phyloP scores from a whole-genome alignment of 805 yeast genomes.

The Sungouiozyma ichnusensis region DNA sequence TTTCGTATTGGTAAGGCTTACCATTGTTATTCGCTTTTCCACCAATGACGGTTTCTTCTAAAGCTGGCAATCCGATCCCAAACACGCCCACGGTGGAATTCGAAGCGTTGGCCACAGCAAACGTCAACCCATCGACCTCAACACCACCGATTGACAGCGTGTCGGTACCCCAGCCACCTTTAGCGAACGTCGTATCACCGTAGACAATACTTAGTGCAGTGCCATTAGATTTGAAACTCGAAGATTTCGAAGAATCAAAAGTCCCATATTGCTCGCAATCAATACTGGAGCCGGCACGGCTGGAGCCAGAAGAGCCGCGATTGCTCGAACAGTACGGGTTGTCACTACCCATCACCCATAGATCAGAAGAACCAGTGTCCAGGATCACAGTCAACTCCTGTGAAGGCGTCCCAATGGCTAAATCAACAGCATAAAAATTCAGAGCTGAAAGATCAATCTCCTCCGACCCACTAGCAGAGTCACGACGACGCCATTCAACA shows the following conservation, averaged over 20 bases:
- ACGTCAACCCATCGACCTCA: constrained; percentile 19
- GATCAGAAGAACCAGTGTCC: constrained; percentile 73
- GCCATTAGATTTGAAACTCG: constrained; percentile 25
- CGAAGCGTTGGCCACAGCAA: constrained; percentile 26
- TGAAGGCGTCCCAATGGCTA: constrained; percentile 46
- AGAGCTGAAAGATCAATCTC: not conserved
- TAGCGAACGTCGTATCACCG: constrained; percentile 40
- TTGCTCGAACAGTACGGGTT: constrained; percentile 1
- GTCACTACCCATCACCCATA: constrained; percentile 37
- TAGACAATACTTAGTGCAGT: constrained; percentile 36
- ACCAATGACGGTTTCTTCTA: constrained; percentile 48
- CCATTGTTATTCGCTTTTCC: not conserved
- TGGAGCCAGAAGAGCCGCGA: not conserved
- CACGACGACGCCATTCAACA: not conserved
- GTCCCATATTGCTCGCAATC: constrained; percentile 33
- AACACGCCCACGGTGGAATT: constrained; percentile 37
- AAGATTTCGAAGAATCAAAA: constrained; percentile 27
- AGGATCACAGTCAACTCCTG: constrained; percentile 47
- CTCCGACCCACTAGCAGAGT: not conserved
- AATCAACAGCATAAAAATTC: constrained; percentile 31
- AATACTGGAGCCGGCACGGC: constrained; percentile 1
- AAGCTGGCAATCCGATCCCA: constrained; percentile 41
- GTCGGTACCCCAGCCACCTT: constrained; percentile 43
- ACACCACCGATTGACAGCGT: constrained; percentile 42
- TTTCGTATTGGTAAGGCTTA: constrained; percentile 40